Base-by-base conservation (phyloP, 1,284 basidiomycete species). In the Naganishia liquefaciens region DNA sequence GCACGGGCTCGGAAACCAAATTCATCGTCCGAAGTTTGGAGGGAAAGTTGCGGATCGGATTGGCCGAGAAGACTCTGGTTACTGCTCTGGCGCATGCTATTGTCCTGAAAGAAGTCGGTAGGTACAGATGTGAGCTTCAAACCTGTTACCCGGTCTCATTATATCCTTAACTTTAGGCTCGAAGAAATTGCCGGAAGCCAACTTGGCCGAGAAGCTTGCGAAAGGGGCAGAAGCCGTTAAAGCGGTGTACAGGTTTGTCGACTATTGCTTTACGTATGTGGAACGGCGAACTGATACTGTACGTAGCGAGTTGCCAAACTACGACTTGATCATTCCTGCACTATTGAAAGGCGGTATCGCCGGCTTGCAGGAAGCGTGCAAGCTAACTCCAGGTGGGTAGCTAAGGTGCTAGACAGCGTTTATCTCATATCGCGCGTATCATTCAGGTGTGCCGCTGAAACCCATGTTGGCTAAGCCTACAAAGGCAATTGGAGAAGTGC, bases 401-500 rank as follows among this genome's bases (percentile, higher is more conserved):
- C 25, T 21, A 50, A 9, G 5, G 21, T 51, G 46, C 30, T 6
- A 47, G 9, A n/a, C 5, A 47, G 3, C 2, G 47, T 33, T 55
- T 17, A 39, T 28, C 33, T 37, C 33, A 37, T 37, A 10, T 37
- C 13, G 7, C 33, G 33, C 6, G 3, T 27, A 1, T 60, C 15
- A 21, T 28, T 1, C 54, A 77, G 84, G 84, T 42, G 88, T 99
- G 5, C 96, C 96, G 0, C 84, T 99, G 47, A 99, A 99, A 75
- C 96, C 96, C 7, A 99, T 99, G 96, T 83, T 99, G 60, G 96
- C 96, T n/a, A 99, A 98, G 79, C 96, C 96, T 3, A 99, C 96
- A 0, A 99, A 99, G 77, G 95, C 95, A 0, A 98, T 99, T 71
- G 88, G 90, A n/a, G 96, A 99, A 79, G 95, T 99, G 6, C 84